phyloP scores from a whole-genome alignment of 1,284 basidiomycete genomes.

The Rhizoctonia solani region DNA sequence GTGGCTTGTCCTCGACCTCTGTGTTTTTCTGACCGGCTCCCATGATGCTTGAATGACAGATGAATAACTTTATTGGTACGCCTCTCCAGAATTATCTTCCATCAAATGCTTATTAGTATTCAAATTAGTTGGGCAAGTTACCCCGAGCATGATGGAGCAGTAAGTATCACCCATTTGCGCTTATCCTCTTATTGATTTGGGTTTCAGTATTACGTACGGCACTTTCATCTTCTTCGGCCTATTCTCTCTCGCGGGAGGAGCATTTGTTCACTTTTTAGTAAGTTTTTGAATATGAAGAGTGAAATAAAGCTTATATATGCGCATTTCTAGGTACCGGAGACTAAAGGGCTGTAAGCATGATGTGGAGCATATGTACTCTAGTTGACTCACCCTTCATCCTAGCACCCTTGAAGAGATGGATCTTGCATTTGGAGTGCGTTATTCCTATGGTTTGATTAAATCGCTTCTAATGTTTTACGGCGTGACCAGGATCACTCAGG shows the following conservation, averaged over 20 bases:
- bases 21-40: background rate
- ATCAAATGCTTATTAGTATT: background rate
- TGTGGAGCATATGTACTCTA: background rate
- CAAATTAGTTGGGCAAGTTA: conserved; percentile 54
- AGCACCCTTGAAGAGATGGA: conserved; percentile 64
- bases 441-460: background rate
- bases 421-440: conserved; percentile 61
- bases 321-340: conserved; percentile 64
- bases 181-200: background rate
- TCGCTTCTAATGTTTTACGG: background rate
- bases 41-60: conserved; percentile 47
- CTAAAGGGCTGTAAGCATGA: conserved; percentile 62
- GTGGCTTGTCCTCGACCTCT: conserved; percentile 37
- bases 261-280: conserved; percentile 66
- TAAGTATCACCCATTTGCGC: background rate
- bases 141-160: conserved; percentile 63
- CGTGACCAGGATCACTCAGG: conserved; percentile 49
- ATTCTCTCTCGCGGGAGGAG: conserved; percentile 64
- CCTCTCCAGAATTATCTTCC: background rate
- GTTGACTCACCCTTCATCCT: background rate
- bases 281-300: conserved; percentile 40
- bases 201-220: conserved; percentile 53
- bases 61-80: conserved; percentile 75
- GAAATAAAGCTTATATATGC: conserved; percentile 13
- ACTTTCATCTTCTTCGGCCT: conserved; percentile 74